Evolutionary conservation across 2,329 filamentous ascomycete genomes (phyloP).

Genomic region (Purpureocillium lavendulum): DNA sequence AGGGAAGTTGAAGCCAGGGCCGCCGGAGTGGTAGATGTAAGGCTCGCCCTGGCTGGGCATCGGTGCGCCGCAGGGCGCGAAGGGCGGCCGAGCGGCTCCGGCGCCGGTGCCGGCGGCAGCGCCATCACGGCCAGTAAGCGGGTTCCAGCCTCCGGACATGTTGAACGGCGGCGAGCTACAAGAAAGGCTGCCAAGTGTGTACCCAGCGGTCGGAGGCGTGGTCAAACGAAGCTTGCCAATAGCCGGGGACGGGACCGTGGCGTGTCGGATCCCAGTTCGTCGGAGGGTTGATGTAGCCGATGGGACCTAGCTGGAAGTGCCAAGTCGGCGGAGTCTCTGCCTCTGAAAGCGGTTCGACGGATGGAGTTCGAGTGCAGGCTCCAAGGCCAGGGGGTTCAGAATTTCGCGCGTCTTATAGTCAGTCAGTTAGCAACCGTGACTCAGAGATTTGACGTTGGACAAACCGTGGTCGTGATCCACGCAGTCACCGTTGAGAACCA

Average conservation of each 20-base stretch:
- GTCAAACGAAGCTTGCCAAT: slow-evolving; percentile 26
- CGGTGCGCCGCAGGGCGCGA: slow-evolving; percentile 23
- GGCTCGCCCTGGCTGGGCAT: slow-evolving; percentile 26
- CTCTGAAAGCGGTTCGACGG: neutral
- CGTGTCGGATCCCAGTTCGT: slow-evolving; percentile 18
- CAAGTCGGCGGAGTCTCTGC: slow-evolving; percentile 4
- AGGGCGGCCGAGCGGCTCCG: slow-evolving; percentile 20
- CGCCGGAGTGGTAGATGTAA: slow-evolving; percentile 27
- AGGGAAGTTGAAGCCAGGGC: slow-evolving; percentile 22
- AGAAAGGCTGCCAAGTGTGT: slow-evolving; percentile 26
- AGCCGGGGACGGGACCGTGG: slow-evolving; percentile 21
- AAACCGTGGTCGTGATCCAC: too few relatives aligned
- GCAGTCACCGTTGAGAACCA: too few relatives aligned
- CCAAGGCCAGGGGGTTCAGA: neutral
- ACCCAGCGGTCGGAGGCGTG: slow-evolving; percentile 20
- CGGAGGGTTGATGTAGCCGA: slow-evolving; percentile 6
- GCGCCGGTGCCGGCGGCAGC: slow-evolving; percentile 26
- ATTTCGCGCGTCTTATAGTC: too few relatives aligned
- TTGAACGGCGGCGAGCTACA: too few relatives aligned
- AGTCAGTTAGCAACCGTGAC: neutral
- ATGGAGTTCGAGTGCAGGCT: too few relatives aligned
- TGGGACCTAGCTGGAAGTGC: slow-evolving; percentile 2
- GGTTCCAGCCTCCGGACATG: slow-evolving; percentile 33
- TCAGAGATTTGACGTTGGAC: neutral
- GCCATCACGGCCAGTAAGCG: slow-evolving; percentile 28